Evolutionary conservation across 2,329 filamentous ascomycete species (phyloP).

Genomic region (Hypoxylon sp.): DNA sequence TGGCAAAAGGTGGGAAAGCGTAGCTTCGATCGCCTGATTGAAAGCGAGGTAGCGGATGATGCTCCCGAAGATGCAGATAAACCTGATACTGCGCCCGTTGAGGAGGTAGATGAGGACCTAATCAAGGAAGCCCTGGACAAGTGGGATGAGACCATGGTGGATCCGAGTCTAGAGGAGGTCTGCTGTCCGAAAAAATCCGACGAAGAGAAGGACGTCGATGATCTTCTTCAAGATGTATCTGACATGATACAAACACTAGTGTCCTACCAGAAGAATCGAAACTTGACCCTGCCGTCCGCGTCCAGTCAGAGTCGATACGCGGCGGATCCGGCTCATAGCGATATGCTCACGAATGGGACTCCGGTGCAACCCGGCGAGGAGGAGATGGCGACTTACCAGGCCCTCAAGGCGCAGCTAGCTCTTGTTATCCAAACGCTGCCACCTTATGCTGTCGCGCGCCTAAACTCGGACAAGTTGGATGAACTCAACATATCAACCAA

Average conservation of each 20-base stretch:
- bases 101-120: slow-evolving; percentile 66
- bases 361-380: slow-evolving; percentile 76
- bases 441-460: slow-evolving; percentile 86
- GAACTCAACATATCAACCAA: slow-evolving; percentile 86
- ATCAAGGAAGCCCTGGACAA: slow-evolving; percentile 70
- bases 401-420: slow-evolving; percentile 80
- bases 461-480: slow-evolving; percentile 88
- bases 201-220: slow-evolving; percentile 74
- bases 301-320: slow-evolving; percentile 72
- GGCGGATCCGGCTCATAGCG: slow-evolving; percentile 74
- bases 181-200: slow-evolving; percentile 65
- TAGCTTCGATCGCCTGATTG: slow-evolving; percentile 75
- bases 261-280: slow-evolving; percentile 84
- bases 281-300: slow-evolving; percentile 73
- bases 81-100: slow-evolving; percentile 47
- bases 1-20: slow-evolving; percentile 80
- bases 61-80: slow-evolving; percentile 55
- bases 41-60: slow-evolving; percentile 61
- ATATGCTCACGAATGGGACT: slow-evolving; percentile 77
- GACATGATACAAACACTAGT: slow-evolving; percentile 82
- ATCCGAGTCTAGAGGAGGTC: slow-evolving; percentile 69
- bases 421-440: slow-evolving; percentile 82
- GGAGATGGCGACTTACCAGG: slow-evolving; percentile 75
- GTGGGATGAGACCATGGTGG: slow-evolving; percentile 71
- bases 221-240: slow-evolving; percentile 79